Percentiles rank a stretch among this genome's conserved stretches.
Conservation (phyloP, 1,139 yeast species). For the Yamadazyma atmosphaerica region DNA sequence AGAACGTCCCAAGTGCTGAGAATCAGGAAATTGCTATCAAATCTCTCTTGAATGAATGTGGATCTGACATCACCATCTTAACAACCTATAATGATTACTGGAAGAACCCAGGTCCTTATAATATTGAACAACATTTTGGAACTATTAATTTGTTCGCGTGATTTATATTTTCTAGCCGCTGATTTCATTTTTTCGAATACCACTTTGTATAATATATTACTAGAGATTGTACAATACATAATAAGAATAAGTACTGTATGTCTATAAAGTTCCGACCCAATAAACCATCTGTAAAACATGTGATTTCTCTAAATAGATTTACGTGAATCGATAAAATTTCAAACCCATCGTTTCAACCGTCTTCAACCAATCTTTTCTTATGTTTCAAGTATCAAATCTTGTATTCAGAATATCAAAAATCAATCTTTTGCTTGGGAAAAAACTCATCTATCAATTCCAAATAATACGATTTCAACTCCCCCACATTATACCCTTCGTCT, state of each 20-base stretch:
- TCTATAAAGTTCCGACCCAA: too few relatives aligned
- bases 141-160: slow-evolving; percentile 45
- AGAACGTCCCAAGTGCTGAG: slow-evolving; percentile 64
- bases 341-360: too few relatives aligned
- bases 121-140: slow-evolving; percentile 87
- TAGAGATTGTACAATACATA: slow-evolving; percentile 2
- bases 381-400: too few relatives aligned
- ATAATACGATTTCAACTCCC: slow-evolving; percentile 57
- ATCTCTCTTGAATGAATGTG: slow-evolving; percentile 55
- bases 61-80: slow-evolving; percentile 65
- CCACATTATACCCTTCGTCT: slow-evolving; percentile 48
- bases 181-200: slow-evolving; percentile 3
- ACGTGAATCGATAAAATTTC: too few relatives aligned
- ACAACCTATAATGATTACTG: slow-evolving; percentile 80
- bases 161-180: too few relatives aligned
- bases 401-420: slow-evolving; percentile 42
- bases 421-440: slow-evolving; percentile 58
- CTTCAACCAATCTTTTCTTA: too few relatives aligned
- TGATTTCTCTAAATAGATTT: too few relatives aligned
- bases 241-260: slow-evolving; percentile 8
- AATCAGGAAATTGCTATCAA: slow-evolving; percentile 74
- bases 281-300: too few relatives aligned
- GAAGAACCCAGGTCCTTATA: slow-evolving; percentile 84
- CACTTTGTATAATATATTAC: slow-evolving; percentile 8
- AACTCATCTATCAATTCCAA: slow-evolving; percentile 64